Percentiles rank a stretch among this genome's conserved stretches.
phyloP scores from a whole-genome alignment of 2,329 filamentous ascomycete species.

The Fusarium subtropicale region DNA sequence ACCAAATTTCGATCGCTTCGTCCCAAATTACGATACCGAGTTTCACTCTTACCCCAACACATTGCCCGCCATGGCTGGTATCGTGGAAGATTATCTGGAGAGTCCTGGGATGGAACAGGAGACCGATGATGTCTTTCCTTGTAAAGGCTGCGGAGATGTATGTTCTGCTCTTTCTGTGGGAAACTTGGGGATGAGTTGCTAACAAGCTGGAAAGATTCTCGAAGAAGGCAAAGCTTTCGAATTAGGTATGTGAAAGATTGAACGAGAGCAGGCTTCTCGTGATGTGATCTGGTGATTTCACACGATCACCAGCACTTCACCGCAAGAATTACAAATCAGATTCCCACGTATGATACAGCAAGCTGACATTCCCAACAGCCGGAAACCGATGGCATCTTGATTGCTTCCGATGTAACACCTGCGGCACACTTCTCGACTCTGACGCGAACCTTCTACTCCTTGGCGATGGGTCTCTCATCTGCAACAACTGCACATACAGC shows the following conservation, averaged over 20 bases:
- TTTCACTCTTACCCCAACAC: conserved; percentile 16
- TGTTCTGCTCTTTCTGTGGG: conserved; percentile 11
- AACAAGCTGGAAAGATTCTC: conserved; percentile 73
- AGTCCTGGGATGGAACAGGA: conserved; percentile 76
- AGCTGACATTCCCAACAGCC: conserved; percentile 65
- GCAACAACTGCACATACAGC: conserved; percentile 99
- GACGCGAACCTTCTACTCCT: conserved; percentile 97
- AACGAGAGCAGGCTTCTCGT: not conserved
- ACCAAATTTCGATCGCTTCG: conserved; percentile 26
- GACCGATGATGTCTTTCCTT: conserved; percentile 85
- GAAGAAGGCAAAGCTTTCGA: conserved; percentile 99
- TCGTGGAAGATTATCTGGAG: conserved; percentile 72
- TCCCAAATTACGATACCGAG: conserved; percentile 21
- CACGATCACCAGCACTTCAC: conserved; percentile 14
- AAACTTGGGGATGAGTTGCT: conserved; percentile 26
- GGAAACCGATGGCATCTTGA: conserved; percentile 98
- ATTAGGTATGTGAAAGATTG: conserved; percentile 73
- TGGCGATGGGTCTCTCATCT: conserved; percentile 97
- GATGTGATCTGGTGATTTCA: not conserved
- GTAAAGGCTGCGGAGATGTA: conserved; percentile 94
- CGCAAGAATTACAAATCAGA: conserved; percentile 26
- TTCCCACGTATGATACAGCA: conserved; percentile 19
- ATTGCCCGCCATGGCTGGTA: conserved; percentile 57
- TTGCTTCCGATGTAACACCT: conserved; percentile 98
- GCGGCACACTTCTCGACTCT: conserved; percentile 94